These are phyloP conservation scores for Nepenthes gracilis DNA, from an alignment of 148 eudicot genomes.

Conservation along the genomic window DNA sequence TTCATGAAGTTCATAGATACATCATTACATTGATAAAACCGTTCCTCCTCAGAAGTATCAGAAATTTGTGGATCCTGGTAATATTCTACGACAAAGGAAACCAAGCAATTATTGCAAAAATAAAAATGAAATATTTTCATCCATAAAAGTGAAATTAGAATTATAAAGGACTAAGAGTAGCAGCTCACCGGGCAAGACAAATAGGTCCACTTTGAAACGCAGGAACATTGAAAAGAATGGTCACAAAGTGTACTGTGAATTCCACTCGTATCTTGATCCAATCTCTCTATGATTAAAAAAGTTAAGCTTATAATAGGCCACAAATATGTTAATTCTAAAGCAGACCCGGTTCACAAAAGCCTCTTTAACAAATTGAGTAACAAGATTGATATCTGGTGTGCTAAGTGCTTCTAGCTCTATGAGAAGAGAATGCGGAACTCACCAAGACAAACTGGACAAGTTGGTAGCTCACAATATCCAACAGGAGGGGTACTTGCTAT, in stretches of 20 bases:
- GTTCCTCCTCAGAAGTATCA: neutral
- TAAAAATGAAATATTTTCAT: neutral
- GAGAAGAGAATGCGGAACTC: slow-evolving; percentile 8
- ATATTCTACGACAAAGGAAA: neutral
- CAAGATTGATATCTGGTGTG: no score
- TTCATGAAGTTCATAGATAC: neutral
- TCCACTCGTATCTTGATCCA: slow-evolving; percentile 95
- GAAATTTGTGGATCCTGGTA: neutral
- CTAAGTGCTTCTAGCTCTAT: no score
- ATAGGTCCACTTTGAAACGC: slow-evolving; percentile 81
- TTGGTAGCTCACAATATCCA: slow-evolving; percentile 66
- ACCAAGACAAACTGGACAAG: slow-evolving; percentile 97
- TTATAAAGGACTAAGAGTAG: neutral
- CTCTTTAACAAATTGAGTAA: no score
- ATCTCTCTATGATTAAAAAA: slow-evolving; percentile 45
- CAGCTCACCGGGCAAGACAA: slow-evolving; percentile 77
- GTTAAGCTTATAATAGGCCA: slow-evolving; percentile 1
- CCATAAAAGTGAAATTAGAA: neutral
- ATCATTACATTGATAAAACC: neutral
- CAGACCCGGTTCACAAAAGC: no score
- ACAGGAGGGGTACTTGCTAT: slow-evolving; percentile 53
- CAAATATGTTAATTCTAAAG: neutral
- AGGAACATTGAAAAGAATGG: slow-evolving; percentile 80
- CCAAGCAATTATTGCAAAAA: neutral
- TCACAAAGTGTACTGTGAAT: slow-evolving; percentile 78